Evolutionary conservation across 148 eudicot species (phyloP).

Genomic region (Euryodendron excelsum): DNA sequence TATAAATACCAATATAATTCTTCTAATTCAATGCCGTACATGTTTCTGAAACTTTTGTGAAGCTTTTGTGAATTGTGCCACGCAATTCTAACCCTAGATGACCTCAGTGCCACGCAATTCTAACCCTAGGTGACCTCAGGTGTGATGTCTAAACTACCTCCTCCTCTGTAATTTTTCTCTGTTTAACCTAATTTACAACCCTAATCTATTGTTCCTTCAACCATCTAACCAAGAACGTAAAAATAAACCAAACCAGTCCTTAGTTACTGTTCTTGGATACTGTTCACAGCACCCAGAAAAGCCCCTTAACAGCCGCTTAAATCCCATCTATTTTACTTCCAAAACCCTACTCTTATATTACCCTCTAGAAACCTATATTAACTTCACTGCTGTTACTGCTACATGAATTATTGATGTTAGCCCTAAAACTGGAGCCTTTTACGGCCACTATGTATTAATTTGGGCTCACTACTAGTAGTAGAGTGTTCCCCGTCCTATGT

Average conservation of each 20-base stretch:
- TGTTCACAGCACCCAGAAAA: neutral
- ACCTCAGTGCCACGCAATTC: too few relatives aligned
- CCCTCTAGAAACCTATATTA: neutral
- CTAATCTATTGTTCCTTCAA: neutral
- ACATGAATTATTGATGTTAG: too few relatives aligned
- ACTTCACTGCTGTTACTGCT: too few relatives aligned
- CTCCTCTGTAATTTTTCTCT: too few relatives aligned
- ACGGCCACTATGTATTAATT: neutral
- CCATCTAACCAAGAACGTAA: neutral
- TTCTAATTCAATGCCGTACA: too few relatives aligned
- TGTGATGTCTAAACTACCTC: too few relatives aligned
- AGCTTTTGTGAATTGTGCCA: neutral
- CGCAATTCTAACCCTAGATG: too few relatives aligned
- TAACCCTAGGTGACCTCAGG: too few relatives aligned
- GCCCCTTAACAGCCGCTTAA: neutral
- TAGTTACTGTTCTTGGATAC: neutral
- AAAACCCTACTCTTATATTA: neutral
- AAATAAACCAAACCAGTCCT: neutral
- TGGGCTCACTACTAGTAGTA: neutral
- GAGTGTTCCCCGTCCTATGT: neutral
- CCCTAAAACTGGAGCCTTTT: neutral
- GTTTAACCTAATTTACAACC: neutral
- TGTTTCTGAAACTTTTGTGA: neutral
- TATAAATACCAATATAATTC: too few relatives aligned
- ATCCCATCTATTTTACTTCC: neutral